Base-by-base conservation (phyloP, 768 basidiomycete species). In the Pisolithus tinctorius region DNA sequence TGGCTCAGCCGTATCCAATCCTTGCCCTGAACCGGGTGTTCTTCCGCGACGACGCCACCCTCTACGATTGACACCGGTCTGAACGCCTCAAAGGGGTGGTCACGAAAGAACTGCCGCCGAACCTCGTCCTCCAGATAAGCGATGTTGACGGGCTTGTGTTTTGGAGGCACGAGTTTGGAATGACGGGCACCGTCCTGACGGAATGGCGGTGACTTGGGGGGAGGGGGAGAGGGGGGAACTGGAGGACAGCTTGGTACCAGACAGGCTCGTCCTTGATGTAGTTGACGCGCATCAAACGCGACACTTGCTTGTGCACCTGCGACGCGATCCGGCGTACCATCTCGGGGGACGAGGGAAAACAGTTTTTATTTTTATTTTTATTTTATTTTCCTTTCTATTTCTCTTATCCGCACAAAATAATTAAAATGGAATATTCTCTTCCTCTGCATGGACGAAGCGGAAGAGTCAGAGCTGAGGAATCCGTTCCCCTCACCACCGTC, bases 21-120 rank as follows among this genome's bases (percentile, higher is more conserved):
- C 45, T 61, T 57, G 0, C 86, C 92, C 31, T 63, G 67, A 2
- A 87, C 61, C 14, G 76, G 74, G 60, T 86, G 80, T 40, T 78
- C 72, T 17, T 74, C 70, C 61, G 78, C 74, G 46, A 89, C 73
- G 16, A 64, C 66, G 17, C 73, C 81, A 14, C 75, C 76, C 69
- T 99, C 96, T 0, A 89, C 80, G 47, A 99, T 65, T 10, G 79
- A 83, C 8, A 75, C 74, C 2, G 92, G 83, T 40, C 94, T 77
- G 69, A 94, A 88, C 2, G 92, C 86, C 71, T 99, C 94, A 63
- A 96, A 96, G 6, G 96, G 93, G 65, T 96, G 94, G 72, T 99
- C 96, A 39, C 76, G 74, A 74, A 94, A 98, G 76, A 99, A 98
- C 65, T 90, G 89, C 49, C 82, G 76, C 34, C 96, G 83, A 52